A percentile compares a stretch with the other conserved stretches of the same genome.
Conservation (phyloP, 1,139 yeast species). For the Sugiyamaella xylanicola region DNA sequence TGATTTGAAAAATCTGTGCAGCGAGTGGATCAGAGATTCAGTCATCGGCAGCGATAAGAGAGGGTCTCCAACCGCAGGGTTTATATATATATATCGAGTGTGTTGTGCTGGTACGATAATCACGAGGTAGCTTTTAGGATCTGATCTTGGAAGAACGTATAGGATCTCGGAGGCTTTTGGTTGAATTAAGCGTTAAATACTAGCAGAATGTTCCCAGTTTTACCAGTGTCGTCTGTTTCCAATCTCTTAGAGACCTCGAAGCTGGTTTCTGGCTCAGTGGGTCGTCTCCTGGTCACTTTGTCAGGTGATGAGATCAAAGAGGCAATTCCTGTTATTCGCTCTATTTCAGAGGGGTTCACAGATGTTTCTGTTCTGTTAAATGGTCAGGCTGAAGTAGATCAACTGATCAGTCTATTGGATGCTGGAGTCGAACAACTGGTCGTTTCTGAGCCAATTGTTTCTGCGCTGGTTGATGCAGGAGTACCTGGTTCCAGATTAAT, state of each 20-base stretch:
- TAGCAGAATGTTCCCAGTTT: constrained; percentile 13
- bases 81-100: too few species aligned
- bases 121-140: too few species aligned
- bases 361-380: constrained; percentile 10
- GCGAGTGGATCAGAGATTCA: background rate
- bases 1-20: constrained; percentile 1
- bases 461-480: constrained; percentile 50
- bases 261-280: constrained; percentile 13
- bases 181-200: too few species aligned
- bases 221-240: constrained; percentile 7
- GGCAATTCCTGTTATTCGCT: background rate
- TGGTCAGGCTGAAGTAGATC: background rate
- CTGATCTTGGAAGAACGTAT: too few species aligned
- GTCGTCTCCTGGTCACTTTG: constrained; percentile 2
- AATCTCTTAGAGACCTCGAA: background rate
- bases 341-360: constrained; percentile 1
- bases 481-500: constrained; percentile 64
- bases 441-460: constrained; percentile 45
- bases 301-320: constrained; percentile 7
- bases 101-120: too few species aligned
- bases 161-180: too few species aligned
- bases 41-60: constrained; percentile 1
- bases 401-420: constrained; percentile 59
- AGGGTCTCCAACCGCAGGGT: background rate
- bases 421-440: constrained; percentile 63